Evolutionary conservation across 2,329 filamentous ascomycete species (phyloP).

Genomic region (Ceratocystis lukuohia): DNA sequence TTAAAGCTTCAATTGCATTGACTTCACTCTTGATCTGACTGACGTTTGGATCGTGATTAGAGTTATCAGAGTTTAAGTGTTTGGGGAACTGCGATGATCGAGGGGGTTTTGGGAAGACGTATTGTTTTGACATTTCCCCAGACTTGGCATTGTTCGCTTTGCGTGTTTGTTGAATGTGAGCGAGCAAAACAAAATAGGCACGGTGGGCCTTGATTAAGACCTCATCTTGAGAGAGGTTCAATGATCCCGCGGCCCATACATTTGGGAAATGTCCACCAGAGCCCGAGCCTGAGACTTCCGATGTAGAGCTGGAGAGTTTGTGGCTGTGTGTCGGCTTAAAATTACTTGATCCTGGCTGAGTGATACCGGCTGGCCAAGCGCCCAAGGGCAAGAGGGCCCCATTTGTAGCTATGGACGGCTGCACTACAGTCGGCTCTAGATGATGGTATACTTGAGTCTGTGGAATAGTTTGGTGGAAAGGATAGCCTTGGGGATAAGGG

Average conservation of each 20-base stretch:
- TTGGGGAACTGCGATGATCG: not conserved
- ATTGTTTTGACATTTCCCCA: not conserved
- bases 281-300: not conserved
- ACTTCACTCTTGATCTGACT: not conserved
- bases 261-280: not conserved
- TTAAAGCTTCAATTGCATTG: not conserved
- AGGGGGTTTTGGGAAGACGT: slow-evolving; percentile 16
- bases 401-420: not conserved
- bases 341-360: not conserved
- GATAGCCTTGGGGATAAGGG: not conserved
- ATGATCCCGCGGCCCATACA: not conserved
- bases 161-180: not conserved
- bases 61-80: not conserved
- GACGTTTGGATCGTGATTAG: not conserved
- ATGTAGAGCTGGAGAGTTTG: not conserved
- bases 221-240: not conserved
- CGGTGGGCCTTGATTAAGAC: slow-evolving; percentile 3
- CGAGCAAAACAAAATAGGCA: slow-evolving; percentile 8
- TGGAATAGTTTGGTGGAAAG: not conserved
- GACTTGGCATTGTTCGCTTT: not conserved
- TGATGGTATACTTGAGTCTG: slow-evolving; percentile 4
- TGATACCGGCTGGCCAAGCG: not conserved
- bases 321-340: not conserved
- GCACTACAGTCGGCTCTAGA: not conserved
- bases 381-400: not conserved